Evolutionary conservation across 2,329 filamentous ascomycete genomes (phyloP), one percentile per base, ranked within the genome.

Genomic region (Fusarium armeniacum): DNA sequence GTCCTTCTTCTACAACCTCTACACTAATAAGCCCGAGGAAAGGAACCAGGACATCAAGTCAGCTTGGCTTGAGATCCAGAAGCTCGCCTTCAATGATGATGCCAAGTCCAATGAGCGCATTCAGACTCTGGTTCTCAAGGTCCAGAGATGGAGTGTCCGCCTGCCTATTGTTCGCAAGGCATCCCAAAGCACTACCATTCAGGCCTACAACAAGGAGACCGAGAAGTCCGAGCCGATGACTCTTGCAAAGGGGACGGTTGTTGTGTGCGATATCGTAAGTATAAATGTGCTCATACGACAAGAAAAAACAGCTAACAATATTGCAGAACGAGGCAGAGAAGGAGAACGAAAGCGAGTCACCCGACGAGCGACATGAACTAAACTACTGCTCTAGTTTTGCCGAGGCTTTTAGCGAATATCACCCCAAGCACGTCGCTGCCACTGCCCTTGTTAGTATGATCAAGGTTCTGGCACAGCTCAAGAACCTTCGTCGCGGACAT

Each of bases 381-480:
- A 46, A 46, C 7, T 59, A 59, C 15, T 59, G 57, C 22, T 59
- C 57, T 7, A 73, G 68, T 30, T 65, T 72, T n/a, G 60, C 68
- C 7, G 70, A 72, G n/a, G 62, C 62, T 8, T 73, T 66, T 18
- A 59, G 46, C 11, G 40, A 50, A 9, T 67, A 38, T 26, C 57
- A 59, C 36, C 33, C 64, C 24, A 71, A 68, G 40, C 57, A 63
- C 6, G 45, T 73, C 6, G 58, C 61, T 28, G 55, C 64, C 6
- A 60, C 63, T 18, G 15, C 35, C 3, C 41, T 71, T 3, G 62
- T 43, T 5, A 45, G 62, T 11, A 68, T 69, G 72, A 32, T 72
- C 30, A 73, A 65, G 30, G 50, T 71, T 0, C 41, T 74, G 0
- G 69, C 59, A 0, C 60, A 69, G 32, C 66, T 73, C 20, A 58